A percentile compares a stretch with the other conserved stretches of the same genome.
These are phyloP conservation scores for Thermomucor indicae-seudaticae DNA, from an alignment of 371 early-diverging fungal genomes.

Conservation along the genomic window DNA sequence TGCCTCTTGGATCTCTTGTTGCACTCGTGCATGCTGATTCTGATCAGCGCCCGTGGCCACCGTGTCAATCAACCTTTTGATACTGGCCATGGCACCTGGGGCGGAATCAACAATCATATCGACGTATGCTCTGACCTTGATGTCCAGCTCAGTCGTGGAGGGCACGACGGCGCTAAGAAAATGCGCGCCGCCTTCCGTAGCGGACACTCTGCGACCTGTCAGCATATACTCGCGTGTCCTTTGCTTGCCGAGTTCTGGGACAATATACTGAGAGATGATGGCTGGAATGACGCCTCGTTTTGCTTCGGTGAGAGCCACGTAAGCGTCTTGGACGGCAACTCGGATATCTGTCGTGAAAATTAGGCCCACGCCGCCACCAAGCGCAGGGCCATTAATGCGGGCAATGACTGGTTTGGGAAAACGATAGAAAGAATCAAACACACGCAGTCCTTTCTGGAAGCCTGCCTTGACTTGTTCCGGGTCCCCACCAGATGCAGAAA, in stretches of 20 bases:
- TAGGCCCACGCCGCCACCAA: slow-evolving; percentile 73
- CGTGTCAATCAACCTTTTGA: slow-evolving; percentile 47
- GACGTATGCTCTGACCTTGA: slow-evolving; percentile 36
- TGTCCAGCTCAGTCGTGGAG: slow-evolving; percentile 33
- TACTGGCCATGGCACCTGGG: slow-evolving; percentile 52
- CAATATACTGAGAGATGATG: slow-evolving; percentile 66
- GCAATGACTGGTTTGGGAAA: slow-evolving; percentile 66
- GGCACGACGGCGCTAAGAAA: slow-evolving; percentile 38
- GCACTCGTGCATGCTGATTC: slow-evolving; percentile 20
- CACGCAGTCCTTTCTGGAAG: slow-evolving; percentile 25
- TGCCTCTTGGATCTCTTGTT: slow-evolving; percentile 30
- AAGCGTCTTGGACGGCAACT: slow-evolving; percentile 41
- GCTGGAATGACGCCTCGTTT: slow-evolving; percentile 70
- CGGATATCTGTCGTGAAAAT: slow-evolving; percentile 65
- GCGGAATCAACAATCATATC: slow-evolving; percentile 48
- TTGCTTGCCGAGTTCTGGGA: slow-evolving; percentile 59
- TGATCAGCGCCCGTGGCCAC: slow-evolving; percentile 34
- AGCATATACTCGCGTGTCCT: slow-evolving; percentile 59
- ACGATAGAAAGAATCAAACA: slow-evolving; percentile 38
- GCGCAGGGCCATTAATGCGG: slow-evolving; percentile 65
- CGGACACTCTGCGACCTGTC: slow-evolving; percentile 54
- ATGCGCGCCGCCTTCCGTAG: slow-evolving; percentile 31
- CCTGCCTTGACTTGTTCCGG: slow-evolving; percentile 25
- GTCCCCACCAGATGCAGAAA: slow-evolving; percentile 30
- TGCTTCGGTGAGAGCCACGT: slow-evolving; percentile 64